Evolutionary conservation across 2,329 filamentous ascomycete genomes (phyloP), one percentile per base, ranked within the genome.

Genomic region (Colletotrichum orchidophilum): DNA sequence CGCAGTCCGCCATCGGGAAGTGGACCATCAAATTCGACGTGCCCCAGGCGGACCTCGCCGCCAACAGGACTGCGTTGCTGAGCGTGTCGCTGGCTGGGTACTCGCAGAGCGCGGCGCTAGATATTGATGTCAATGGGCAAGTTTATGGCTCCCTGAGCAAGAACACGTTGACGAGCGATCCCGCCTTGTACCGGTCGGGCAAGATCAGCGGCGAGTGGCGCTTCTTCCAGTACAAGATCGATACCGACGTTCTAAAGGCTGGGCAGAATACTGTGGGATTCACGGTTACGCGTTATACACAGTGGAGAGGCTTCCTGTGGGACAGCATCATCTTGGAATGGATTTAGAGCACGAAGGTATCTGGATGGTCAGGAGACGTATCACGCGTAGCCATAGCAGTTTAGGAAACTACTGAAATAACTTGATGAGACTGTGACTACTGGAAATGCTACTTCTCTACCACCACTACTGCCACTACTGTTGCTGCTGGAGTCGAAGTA

Each of bases 81-180:
- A 82, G 77, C 1, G 79, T 83, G 0, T 82, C 80, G 3, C 75
- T 84, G 18, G 82, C 82, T 0, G 82, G 82, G 0, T 84, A 83
- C 72, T 81, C 79, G 4, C 71, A 73, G 59, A 73, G 63, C 39
- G 59, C 21, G 4, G 67, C 67, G 8, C 27, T 73, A 5, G 54
- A 73, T 5, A 24, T 71, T 26, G 68, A 71, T 8, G 60, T 73
- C 18, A 71, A 73, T n/a, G 68, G 61, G 3, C 27, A 58, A 6
- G 60, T 67, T 3, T 67, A 68, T 33, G 71, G 50, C 6, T 64
- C 63, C 15, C 64, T 73, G 50, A 54, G 59, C 60, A 73, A 65
- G 46, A 63, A 71, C 46, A 54, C 53, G 1, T 52, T 73, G 27
- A 33, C 64, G 13, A 71, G 68, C 33, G 71, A 73, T 31, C 71